Percentiles rank a stretch among this genome's conserved stretches.
phyloP scores from a whole-genome alignment of 2,329 filamentous ascomycete genomes.

The Ophiostoma novo-ulmi region DNA sequence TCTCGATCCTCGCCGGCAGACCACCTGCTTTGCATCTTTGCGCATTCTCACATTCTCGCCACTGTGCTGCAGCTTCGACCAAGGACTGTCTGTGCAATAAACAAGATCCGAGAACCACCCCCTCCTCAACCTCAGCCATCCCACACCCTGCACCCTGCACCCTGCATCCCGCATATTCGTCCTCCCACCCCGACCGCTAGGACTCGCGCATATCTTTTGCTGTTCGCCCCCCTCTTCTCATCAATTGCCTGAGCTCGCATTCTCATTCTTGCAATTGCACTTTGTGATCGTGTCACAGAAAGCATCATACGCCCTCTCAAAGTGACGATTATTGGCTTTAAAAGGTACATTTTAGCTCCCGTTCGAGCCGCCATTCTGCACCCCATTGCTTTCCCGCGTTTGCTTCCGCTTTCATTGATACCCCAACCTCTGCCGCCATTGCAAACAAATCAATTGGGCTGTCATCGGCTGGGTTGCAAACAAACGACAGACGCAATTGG shows the following conservation, averaged over 20 bases:
- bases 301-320: neutral
- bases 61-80: constrained; percentile 7
- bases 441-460: neutral
- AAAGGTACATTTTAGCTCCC: neutral
- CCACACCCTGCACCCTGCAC: neutral
- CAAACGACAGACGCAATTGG: neutral
- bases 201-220: neutral
- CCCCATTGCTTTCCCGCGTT: neutral
- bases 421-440: neutral
- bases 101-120: neutral
- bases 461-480: neutral
- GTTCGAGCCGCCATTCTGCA: neutral
- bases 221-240: neutral
- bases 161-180: constrained; percentile 3
- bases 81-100: neutral
- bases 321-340: neutral
- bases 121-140: constrained; percentile 1
- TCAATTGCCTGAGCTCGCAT: neutral
- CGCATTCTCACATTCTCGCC: neutral
- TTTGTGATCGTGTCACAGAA: neutral
- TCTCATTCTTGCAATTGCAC: constrained; percentile 1
- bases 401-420: neutral
- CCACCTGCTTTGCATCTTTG: neutral
- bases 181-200: neutral
- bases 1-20: neutral